phyloP scores from a whole-genome alignment of 2,329 filamentous ascomycete genomes.

The Parastagonospora avenae region DNA sequence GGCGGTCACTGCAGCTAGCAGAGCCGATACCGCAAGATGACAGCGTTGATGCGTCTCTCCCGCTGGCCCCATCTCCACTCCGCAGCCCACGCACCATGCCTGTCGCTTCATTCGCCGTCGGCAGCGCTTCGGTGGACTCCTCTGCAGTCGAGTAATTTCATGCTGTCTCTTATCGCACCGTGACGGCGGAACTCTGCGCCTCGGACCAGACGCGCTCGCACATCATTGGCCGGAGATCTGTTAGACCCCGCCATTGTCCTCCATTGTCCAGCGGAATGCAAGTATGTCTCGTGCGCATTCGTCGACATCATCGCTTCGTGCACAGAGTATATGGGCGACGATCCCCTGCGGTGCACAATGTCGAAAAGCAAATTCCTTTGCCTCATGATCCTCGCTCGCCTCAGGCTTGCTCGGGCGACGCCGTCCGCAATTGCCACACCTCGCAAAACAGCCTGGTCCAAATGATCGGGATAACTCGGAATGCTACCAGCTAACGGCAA shows the following conservation, averaged over 20 bases:
- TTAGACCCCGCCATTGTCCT: conserved; percentile 28
- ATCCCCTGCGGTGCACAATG: background rate
- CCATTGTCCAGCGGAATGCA: conserved; percentile 29
- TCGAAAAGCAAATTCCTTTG: background rate
- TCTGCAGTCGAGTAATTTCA: conserved; percentile 46
- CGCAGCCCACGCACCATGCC: conserved; percentile 35
- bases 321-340: background rate
- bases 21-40: conserved; percentile 7
- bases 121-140: conserved; percentile 18
- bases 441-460: background rate
- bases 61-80: conserved; percentile 35
- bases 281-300: conserved; percentile 10
- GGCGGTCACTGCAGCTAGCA: conserved; percentile 24
- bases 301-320: conserved; percentile 24
- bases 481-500: conserved; percentile 22
- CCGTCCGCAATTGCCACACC: conserved; percentile 4
- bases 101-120: conserved; percentile 33
- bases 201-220: conserved; percentile 8
- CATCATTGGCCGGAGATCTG: conserved; percentile 33
- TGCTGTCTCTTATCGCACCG: conserved; percentile 39
- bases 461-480: conserved; percentile 39
- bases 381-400: background rate
- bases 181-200: conserved; percentile 25
- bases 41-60: conserved; percentile 14
- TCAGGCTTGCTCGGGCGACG: conserved; percentile 1